Conservation (phyloP, 2,329 filamentous ascomycete species). For the Calonectria henricotiae region DNA sequence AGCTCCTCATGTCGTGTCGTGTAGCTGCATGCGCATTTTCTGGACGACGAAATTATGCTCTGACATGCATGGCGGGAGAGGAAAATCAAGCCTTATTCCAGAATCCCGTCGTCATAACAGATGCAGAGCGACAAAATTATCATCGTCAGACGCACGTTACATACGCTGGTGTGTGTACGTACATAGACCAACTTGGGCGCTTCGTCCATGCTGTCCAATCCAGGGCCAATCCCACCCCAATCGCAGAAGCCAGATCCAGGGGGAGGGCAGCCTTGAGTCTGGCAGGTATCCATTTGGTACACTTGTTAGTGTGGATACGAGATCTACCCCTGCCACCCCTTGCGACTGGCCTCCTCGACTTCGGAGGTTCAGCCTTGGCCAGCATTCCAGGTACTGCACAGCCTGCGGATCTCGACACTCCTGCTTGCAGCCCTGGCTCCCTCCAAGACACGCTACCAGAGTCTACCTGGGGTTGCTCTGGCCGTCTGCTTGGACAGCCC, state of each 20-base stretch:
- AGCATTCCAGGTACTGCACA: slow-evolving; percentile 52
- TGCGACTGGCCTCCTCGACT: slow-evolving; percentile 40
- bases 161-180: slow-evolving; percentile 11
- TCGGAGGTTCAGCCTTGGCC: slow-evolving; percentile 38
- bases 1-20: slow-evolving; percentile 21
- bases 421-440: slow-evolving; percentile 26
- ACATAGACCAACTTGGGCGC: slow-evolving; percentile 6
- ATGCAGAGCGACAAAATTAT: slow-evolving; percentile 1
- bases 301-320: slow-evolving; percentile 55
- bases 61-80: slow-evolving; percentile 1
- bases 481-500: slow-evolving; percentile 14
- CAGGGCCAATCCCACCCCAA: slow-evolving; percentile 28
- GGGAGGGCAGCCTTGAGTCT: slow-evolving; percentile 25
- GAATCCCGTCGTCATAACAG: slow-evolving; percentile 4
- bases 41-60: neutral
- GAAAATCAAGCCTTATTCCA: neutral
- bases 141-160: slow-evolving; percentile 26
- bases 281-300: slow-evolving; percentile 44
- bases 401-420: slow-evolving; percentile 45
- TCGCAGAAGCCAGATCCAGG: slow-evolving; percentile 24
- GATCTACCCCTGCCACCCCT: slow-evolving; percentile 44
- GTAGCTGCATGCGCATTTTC: slow-evolving; percentile 7
- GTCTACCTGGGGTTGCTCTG: slow-evolving; percentile 36
- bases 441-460: slow-evolving; percentile 46
- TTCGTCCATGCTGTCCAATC: slow-evolving; percentile 9